Percentiles rank a stretch among this genome's conserved stretches.
phyloP scores from a whole-genome alignment of 2,329 filamentous ascomycete genomes.

The Aspergillus phoenicis region DNA sequence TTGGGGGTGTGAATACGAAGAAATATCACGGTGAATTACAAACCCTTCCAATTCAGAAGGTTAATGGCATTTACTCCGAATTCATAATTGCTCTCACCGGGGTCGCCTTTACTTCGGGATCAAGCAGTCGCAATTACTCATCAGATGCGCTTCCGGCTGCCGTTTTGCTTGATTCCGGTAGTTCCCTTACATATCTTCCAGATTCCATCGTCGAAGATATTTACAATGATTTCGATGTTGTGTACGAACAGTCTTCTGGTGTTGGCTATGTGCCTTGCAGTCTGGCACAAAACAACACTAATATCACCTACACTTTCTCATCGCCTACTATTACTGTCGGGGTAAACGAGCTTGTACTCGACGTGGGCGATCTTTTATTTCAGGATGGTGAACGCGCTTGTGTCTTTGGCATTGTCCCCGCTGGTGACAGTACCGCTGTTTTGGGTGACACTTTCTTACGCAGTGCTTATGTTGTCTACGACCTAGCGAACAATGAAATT shows the following conservation, averaged over 20 bases:
- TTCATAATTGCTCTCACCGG: conserved; percentile 71
- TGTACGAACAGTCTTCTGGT: conserved; percentile 59
- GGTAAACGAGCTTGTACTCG: conserved; percentile 59
- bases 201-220: conserved; percentile 47
- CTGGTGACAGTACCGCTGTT: conserved; percentile 51
- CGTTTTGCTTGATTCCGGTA: conserved; percentile 45
- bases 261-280: conserved; percentile 57
- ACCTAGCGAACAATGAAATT: conserved; percentile 62
- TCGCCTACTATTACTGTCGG: conserved; percentile 57
- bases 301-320: conserved; percentile 61
- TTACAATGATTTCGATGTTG: conserved; percentile 61
- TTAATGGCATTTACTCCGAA: conserved; percentile 57
- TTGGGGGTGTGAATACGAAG: conserved; percentile 71
- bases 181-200: conserved; percentile 44
- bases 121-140: conserved; percentile 27
- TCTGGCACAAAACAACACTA: conserved; percentile 51
- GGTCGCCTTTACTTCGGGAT: conserved; percentile 46
- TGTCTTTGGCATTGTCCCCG: conserved; percentile 55
- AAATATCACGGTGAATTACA: conserved; percentile 65
- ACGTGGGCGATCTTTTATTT: conserved; percentile 46
- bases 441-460: conserved; percentile 66
- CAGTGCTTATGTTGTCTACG: conserved; percentile 65
- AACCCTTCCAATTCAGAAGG: conserved; percentile 66
- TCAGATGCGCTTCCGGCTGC: conserved; percentile 45
- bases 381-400: conserved; percentile 42